Base-by-base conservation (phyloP, 2,329 filamentous ascomycete species). In the Colletotrichum karsti region DNA sequence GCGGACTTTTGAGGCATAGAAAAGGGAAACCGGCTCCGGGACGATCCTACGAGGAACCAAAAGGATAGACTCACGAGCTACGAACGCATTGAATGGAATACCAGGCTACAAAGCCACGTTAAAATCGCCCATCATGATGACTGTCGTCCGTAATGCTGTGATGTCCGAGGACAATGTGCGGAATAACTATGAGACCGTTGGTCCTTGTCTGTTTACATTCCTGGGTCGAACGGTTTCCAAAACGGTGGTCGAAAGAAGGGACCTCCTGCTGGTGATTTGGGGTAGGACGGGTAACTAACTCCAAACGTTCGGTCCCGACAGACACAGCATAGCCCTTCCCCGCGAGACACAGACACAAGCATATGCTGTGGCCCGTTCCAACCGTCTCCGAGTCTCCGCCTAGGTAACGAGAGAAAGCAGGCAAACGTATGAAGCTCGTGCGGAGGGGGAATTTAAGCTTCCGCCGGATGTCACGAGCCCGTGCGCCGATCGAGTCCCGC, bases 41-140 rank as follows among this genome's bases (percentile, higher is more conserved):
- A 65, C 46, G 60, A 68, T 65, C 60, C 65, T 41, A 48, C 41
- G 24, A 63, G 61, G 59, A 57, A 62, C 33, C 33, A 54, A 50
- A 62, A 67, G 70, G 67, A 73, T 74, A 73, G 71, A 73, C 63
- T 72, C 63, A 74, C 61, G 73, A 73, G 70, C 68, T 72, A 71
- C 59, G 70, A 67, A 67, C 41, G 70, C 53, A 63, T 44, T 22
- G 39, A 62, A 63, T 57, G 63, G 56, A 73, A 67, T 67, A 63
- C 28, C 30, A 68, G 65, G 65, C 65, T 66, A 33, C 28, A 7
- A 39, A 54, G 54, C 64, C 65, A 48, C 18, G 24, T 48, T 18
- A 10, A 54, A 20, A 44, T 41, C 37, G 42, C 33, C 30, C 30
- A 15, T 37, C 20, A 9, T 33, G 15, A 33, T 18, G 18, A 9